These are phyloP conservation scores for Cladophialophora exuberans DNA, from an alignment of 2,329 filamentous ascomycete species.

Conservation along the genomic window DNA sequence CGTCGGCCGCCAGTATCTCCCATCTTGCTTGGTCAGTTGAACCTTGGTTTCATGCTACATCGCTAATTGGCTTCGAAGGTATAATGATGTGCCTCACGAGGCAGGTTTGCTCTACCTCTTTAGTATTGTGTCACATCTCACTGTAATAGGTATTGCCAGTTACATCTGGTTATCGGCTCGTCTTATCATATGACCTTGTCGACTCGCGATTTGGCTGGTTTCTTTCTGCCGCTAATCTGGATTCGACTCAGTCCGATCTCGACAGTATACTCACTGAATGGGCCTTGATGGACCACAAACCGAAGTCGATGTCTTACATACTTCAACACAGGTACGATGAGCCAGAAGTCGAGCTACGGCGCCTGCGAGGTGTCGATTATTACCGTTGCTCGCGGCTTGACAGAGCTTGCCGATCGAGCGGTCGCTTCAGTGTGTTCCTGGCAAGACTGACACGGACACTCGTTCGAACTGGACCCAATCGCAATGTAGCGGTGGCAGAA, in stretches of 20 bases:
- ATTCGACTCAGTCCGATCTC: neutral
- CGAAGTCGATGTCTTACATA: conserved; percentile 28
- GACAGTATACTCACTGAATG: conserved; percentile 3
- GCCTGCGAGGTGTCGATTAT: conserved; percentile 34
- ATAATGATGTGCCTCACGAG: conserved; percentile 56
- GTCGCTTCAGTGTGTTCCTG: conserved; percentile 11
- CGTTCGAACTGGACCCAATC: conserved; percentile 4
- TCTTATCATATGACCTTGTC: conserved; percentile 58
- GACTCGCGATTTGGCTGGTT: conserved; percentile 25
- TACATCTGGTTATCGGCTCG: conserved; percentile 52
- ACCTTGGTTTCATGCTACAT: neutral
- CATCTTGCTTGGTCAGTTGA: conserved; percentile 45
- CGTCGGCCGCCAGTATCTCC: conserved; percentile 32
- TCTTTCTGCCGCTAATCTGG: conserved; percentile 1
- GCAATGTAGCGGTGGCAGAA: neutral
- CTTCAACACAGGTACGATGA: conserved; percentile 34
- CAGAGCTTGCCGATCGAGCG: conserved; percentile 12
- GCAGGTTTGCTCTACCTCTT: conserved; percentile 33
- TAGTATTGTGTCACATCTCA: conserved; percentile 3
- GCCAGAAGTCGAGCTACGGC: conserved; percentile 25
- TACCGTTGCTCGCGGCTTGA: conserved; percentile 4
- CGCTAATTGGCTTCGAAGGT: conserved; percentile 13
- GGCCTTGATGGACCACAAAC: conserved; percentile 7
- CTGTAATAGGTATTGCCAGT: conserved; percentile 41
- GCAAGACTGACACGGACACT: conserved; percentile 4